A percentile compares a stretch with the other conserved stretches of the same genome.
These are phyloP conservation scores for Priceomyces medius DNA, from an alignment of 805 yeast genomes.

Conservation along the genomic window DNA sequence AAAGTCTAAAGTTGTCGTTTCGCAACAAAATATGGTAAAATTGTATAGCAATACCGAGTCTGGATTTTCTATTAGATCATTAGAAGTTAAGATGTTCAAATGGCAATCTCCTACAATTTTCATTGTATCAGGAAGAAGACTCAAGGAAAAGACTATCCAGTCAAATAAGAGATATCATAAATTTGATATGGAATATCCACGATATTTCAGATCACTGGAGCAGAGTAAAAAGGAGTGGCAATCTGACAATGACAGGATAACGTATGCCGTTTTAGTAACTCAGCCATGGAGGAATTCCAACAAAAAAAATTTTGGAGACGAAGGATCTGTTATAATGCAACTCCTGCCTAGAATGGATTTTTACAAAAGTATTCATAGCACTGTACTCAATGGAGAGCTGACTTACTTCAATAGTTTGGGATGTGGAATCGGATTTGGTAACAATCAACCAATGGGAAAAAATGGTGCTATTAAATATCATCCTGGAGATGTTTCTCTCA, in stretches of 20 bases:
- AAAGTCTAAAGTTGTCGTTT: slow-evolving; percentile 32
- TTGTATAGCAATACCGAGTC: slow-evolving; percentile 70
- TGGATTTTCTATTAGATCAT: slow-evolving; percentile 86
- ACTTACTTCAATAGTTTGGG: slow-evolving; percentile 72
- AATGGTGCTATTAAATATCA: slow-evolving; percentile 43
- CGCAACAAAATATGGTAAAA: slow-evolving; percentile 51
- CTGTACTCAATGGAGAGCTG: slow-evolving; percentile 32
- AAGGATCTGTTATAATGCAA: slow-evolving; percentile 57
- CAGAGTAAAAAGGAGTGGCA: slow-evolving; percentile 31
- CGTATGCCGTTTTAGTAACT: slow-evolving; percentile 63
- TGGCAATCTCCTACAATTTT: slow-evolving; percentile 88
- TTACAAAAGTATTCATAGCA: slow-evolving; percentile 32
- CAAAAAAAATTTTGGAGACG: slow-evolving; percentile 70
- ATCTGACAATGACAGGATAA: slow-evolving; percentile 41
- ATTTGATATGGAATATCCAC: slow-evolving; percentile 50
- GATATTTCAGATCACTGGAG: slow-evolving; percentile 29
- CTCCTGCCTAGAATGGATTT: slow-evolving; percentile 64
- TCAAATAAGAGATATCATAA: slow-evolving; percentile 48
- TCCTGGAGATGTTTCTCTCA: slow-evolving; percentile 79
- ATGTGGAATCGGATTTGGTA: slow-evolving; percentile 84
- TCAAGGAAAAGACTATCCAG: slow-evolving; percentile 32
- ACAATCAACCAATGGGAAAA: slow-evolving; percentile 58
- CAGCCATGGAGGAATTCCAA: slow-evolving; percentile 79
- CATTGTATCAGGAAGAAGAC: slow-evolving; percentile 62
- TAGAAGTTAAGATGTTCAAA: slow-evolving; percentile 79